Evolutionary conservation across 2,329 filamentous ascomycete genomes (phyloP), one percentile per base, ranked within the genome.

Genomic region (Coleophoma crateriformis): DNA sequence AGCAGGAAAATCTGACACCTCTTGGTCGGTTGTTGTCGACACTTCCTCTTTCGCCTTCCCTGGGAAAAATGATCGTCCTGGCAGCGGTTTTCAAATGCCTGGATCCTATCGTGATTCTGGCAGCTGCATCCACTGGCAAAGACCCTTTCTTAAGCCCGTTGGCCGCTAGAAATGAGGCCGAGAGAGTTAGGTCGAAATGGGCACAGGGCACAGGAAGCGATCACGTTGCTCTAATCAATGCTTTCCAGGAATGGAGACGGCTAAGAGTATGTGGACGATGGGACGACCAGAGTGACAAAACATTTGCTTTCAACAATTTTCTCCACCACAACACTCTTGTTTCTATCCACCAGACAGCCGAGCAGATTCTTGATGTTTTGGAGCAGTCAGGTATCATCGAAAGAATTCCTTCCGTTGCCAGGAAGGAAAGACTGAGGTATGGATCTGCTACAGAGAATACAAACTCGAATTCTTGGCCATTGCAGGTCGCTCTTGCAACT

Each of bases 61-160:
- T 90, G 64, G 89, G 88, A 43, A 97, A 97, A 69, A 77, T 99
- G 42, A 87, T 97, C 75, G 87, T 99, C 3, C 95, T 94, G 62
- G 94, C 92, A 8, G 87, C 89, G 13, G 90, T 94, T 41, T 96
- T 97, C 60, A 87, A 88, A 39, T 96, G 91, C 61, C 77, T 97
- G 11, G 90, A 96, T 59, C 83, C 92, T 47, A 89, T 87, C 57
- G 76, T 97, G 50, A 90, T 87, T 4, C 88, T 96, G 50, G 88
- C 91, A 1, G 85, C 90, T 11, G 91, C 96, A 33, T 76, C 96
- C n/a, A 94, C 88, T 49, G 84, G 86, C 19, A 83, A 82, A 59
- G 88, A 84, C 56, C 90, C 91, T 0, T 96, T 96, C 64, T 66
- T 92, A 2, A 85, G 85, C 1, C 89, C 90, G 0, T 79, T 83